These are phyloP conservation scores for Nadsonia commutata DNA, from an alignment of 1,139 yeast genomes.

Conservation along the genomic window DNA sequence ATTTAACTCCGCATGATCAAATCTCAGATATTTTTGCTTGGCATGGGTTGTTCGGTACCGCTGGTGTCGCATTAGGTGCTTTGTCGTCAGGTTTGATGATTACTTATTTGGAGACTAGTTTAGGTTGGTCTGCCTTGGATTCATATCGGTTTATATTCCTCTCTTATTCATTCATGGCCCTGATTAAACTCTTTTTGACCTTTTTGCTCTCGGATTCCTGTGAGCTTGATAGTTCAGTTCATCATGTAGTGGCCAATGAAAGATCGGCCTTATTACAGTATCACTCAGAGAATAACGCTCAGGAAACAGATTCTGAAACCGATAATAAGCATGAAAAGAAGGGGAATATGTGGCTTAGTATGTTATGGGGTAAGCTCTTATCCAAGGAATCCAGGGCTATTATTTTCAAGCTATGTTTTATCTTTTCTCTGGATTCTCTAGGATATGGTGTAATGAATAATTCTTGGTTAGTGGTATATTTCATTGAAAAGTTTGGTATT, in stretches of 20 bases:
- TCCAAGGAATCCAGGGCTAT: slow-evolving; percentile 11
- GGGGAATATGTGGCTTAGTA: slow-evolving; percentile 5
- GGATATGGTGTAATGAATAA: slow-evolving; percentile 82
- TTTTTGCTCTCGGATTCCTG: slow-evolving; percentile 38
- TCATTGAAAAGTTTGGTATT: slow-evolving; percentile 24
- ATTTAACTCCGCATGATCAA: slow-evolving; percentile 49
- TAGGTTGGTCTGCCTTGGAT: slow-evolving; percentile 18
- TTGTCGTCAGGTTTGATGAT: slow-evolving; percentile 3
- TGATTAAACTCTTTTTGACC: slow-evolving; percentile 39
- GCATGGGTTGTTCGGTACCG: slow-evolving; percentile 50
- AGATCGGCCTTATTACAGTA: neutral
- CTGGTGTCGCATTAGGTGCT: slow-evolving; percentile 60
- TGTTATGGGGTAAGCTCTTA: slow-evolving; percentile 8
- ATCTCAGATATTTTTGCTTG: slow-evolving; percentile 67
- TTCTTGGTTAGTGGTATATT: slow-evolving; percentile 78
- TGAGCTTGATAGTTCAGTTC: slow-evolving; percentile 26
- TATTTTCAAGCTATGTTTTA: slow-evolving; percentile 29
- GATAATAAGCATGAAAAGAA: slow-evolving; percentile 1
- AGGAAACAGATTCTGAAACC: slow-evolving; percentile 1
- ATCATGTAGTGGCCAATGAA: neutral
- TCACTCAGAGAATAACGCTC: neutral
- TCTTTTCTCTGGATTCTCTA: slow-evolving; percentile 60
- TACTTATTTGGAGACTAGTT: neutral
- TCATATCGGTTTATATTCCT: slow-evolving; percentile 49
- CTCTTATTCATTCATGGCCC: slow-evolving; percentile 43